phyloP scores from a whole-genome alignment of 2,329 filamentous ascomycete species.

The Microsporum ferrugineum region DNA sequence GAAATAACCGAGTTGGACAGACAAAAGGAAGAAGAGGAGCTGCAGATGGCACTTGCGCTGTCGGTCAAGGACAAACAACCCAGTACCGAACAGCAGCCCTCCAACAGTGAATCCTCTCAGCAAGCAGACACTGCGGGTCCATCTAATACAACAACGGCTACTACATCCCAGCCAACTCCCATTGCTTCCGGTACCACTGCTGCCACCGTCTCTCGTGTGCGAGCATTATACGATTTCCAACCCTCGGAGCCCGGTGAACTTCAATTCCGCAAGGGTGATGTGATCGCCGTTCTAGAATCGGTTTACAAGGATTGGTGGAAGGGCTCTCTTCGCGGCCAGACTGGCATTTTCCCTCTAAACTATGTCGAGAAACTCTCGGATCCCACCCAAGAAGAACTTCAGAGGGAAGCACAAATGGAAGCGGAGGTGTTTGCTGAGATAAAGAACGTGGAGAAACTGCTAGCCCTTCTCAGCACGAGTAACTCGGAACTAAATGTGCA shows the following conservation, averaged over 20 bases:
- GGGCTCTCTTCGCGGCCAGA: constrained; percentile 83
- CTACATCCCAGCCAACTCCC: constrained; percentile 39
- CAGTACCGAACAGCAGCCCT: constrained; percentile 24
- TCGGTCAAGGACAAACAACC: constrained; percentile 79
- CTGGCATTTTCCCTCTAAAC: constrained; percentile 94
- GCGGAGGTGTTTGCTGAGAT: constrained; percentile 65
- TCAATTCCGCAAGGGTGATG: constrained; percentile 91
- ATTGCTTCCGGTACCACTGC: constrained; percentile 78
- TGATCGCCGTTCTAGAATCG: constrained; percentile 92
- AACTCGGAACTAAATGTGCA: constrained; percentile 68
- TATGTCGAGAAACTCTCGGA: constrained; percentile 97
- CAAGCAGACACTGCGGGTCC: constrained; percentile 30
- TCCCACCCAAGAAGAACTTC: constrained; percentile 84
- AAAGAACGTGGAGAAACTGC: constrained; percentile 65
- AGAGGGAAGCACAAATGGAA: constrained; percentile 94
- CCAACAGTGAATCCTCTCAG: constrained; percentile 26
- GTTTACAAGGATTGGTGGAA: constrained; percentile 99
- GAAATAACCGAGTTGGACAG: constrained; percentile 81
- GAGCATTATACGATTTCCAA: constrained; percentile 87
- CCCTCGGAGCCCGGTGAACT: constrained; percentile 90
- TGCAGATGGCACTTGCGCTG: constrained; percentile 89
- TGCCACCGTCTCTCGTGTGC: constrained; percentile 86
- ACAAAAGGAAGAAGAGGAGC: constrained; percentile 90
- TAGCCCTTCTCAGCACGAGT: constrained; percentile 82
- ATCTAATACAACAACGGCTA: not conserved